Evolutionary conservation across 495 filamentous ascomycete genomes (phyloP).

Genomic region (Aspergillus bertholletiae): DNA sequence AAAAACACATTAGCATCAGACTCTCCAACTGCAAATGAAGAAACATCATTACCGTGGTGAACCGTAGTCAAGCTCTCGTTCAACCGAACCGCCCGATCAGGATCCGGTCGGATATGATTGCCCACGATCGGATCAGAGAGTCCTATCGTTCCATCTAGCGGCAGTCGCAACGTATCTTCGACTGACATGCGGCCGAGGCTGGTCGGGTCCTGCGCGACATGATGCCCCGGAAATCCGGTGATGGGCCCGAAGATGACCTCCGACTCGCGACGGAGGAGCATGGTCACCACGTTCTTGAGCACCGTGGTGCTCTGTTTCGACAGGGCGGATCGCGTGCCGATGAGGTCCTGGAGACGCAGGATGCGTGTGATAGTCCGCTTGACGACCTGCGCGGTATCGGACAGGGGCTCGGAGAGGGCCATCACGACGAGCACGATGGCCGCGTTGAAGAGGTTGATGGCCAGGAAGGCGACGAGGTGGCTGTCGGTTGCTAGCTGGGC

Average conservation of each 20-base stretch:
- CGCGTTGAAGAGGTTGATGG: conserved; percentile 34
- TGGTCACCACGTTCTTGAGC: conserved; percentile 22
- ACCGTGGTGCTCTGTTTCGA: conserved; percentile 29
- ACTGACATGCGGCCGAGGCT: conserved; percentile 15
- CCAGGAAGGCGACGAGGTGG: conserved; percentile 31
- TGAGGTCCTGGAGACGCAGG: conserved; percentile 24
- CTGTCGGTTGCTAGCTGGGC: conserved; percentile 25
- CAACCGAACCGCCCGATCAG: conserved; percentile 15
- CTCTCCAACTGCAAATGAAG: background rate
- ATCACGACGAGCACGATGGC: conserved; percentile 30
- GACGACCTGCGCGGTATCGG: conserved; percentile 29
- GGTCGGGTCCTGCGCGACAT: background rate
- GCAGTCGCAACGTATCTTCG: conserved; percentile 25
- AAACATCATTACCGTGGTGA: conserved; percentile 17
- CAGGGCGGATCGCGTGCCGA: conserved; percentile 25
- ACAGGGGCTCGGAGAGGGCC: conserved; percentile 30
- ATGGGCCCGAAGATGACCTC: conserved; percentile 23
- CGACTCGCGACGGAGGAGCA: conserved; percentile 24
- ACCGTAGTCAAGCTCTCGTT: conserved; percentile 26
- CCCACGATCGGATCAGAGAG: conserved; percentile 1
- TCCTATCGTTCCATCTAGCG: conserved; percentile 14
- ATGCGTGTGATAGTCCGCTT: conserved; percentile 32
- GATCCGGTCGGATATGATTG: conserved; percentile 7
- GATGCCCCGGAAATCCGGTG: background rate
- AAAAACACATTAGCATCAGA: background rate